Evolutionary conservation across 352 stramenopile species (phyloP).

Genomic region (Sclerospora graminicola): DNA sequence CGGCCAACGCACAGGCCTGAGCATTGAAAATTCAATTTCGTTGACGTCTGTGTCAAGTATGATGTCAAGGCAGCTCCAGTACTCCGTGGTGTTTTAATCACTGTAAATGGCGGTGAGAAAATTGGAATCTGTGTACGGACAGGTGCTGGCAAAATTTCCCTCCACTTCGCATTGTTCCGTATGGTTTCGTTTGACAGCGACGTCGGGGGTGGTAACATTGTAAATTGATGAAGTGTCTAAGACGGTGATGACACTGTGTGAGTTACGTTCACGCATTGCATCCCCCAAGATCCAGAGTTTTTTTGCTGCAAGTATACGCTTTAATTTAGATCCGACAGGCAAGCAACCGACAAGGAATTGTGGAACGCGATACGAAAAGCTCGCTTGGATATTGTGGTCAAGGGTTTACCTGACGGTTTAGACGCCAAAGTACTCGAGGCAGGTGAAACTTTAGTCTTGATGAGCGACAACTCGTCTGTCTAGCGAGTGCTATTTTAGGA

Average conservation of each 20-base stretch:
- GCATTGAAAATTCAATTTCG: too few species aligned
- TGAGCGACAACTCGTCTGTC: too few species aligned
- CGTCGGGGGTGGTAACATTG: too few species aligned
- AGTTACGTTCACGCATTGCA: slow-evolving; percentile 55
- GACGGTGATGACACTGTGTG: slow-evolving; percentile 34
- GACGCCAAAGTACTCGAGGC: slow-evolving; percentile 52
- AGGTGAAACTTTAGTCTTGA: slow-evolving; percentile 77
- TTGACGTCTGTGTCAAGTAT: slow-evolving; percentile 58
- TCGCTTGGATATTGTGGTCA: slow-evolving; percentile 59
- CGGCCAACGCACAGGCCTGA: too few species aligned
- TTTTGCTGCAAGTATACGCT: slow-evolving; percentile 53
- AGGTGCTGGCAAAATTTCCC: slow-evolving; percentile 50
- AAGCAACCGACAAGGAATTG: slow-evolving; percentile 75
- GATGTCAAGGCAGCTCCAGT: slow-evolving; percentile 21
- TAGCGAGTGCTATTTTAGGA: too few species aligned
- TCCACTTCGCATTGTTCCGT: slow-evolving; percentile 65
- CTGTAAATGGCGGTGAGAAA: too few species aligned
- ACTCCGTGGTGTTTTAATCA: slow-evolving; percentile 45
- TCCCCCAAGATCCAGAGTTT: slow-evolving; percentile 81
- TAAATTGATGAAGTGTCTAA: slow-evolving; percentile 90
- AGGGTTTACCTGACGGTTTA: slow-evolving; percentile 28
- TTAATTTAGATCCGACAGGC: slow-evolving; percentile 65
- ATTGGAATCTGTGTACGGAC: slow-evolving; percentile 71
- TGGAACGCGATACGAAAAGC: slow-evolving; percentile 87
- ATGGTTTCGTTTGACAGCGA: slow-evolving; percentile 45